Evolutionary conservation across 2,329 filamentous ascomycete species (phyloP), one percentile per base, ranked within the genome.

Genomic region (Westerdykella ornata): DNA sequence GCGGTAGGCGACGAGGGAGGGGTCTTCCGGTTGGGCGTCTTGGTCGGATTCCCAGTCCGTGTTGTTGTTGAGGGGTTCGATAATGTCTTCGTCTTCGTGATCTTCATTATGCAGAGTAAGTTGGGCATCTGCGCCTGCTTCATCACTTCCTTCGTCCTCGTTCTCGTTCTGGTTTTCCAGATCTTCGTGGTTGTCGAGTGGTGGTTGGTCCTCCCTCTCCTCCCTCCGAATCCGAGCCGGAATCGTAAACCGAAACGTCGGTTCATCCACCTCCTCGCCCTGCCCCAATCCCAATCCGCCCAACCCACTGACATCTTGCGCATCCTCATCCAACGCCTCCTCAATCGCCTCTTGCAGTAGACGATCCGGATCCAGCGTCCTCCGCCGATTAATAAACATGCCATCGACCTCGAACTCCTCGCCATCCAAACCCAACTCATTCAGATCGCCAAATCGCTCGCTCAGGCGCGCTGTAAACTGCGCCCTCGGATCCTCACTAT

Each of bases 391-490:
- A 35, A 63, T 61, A 31, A 65, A 69, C 1, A 63, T 68, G 11
- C 69, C 68, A 39, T 72, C 71, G 7, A 72, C 45, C 41, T 69
- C 64, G 37, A 51, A 60, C 30, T 63, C 63, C 35, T 62, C 61
- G 4, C 54, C 57, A 13, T 62, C 59, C 8, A 57, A 49, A 7
- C 56, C 61, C 2, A 67, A 44, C 22, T 66, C 64, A 14, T 68
- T 71, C 35, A 70, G 47, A 41, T 73, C 72, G 1, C 63, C 72
- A 49, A 77, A 77, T 42, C 70, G 64, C 43, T 76, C 75, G 49
- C 73, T 77, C 36, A 74, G 55, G 44, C 73, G 70, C 44, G 69
- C 67, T 44, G 14, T 67, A 66, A 45, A 72, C 58, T 58, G 70
- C 62, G 35, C 67, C 11, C 60, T 52, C 5, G 62, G 64, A 37